Evolutionary conservation across 2,329 filamentous ascomycete species (phyloP).

Genomic region (Diaporthe sp.): DNA sequence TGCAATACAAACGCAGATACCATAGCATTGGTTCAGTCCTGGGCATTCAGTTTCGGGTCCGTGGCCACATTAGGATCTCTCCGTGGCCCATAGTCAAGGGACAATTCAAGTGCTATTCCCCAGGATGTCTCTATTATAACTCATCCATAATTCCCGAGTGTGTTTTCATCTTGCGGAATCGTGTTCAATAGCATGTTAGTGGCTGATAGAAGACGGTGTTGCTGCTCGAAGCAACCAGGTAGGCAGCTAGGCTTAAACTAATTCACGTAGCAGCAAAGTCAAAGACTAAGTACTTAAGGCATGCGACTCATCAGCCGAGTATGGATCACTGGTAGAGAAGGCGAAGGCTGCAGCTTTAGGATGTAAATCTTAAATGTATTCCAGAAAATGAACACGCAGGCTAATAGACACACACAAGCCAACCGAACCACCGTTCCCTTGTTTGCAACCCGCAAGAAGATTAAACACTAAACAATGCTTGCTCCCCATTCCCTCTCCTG

Average conservation of each 20-base stretch:
- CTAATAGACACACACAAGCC: conserved; percentile 25
- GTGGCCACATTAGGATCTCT: not conserved
- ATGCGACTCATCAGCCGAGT: not conserved
- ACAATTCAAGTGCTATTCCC: not conserved
- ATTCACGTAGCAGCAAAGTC: not conserved
- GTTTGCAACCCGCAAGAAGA: conserved; percentile 34
- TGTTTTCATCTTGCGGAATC: not conserved
- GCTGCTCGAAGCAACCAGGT: not conserved
- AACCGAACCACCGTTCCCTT: not conserved
- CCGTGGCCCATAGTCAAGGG: not conserved
- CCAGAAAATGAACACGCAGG: conserved; percentile 33
- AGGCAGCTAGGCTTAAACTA: no score
- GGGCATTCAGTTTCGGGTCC: not conserved
- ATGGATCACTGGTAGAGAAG: not conserved
- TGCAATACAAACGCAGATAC: not conserved
- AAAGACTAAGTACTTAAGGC: not conserved
- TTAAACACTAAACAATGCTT: conserved; percentile 42
- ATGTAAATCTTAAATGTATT: conserved; percentile 41
- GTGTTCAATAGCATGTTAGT: not conserved
- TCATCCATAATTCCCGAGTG: not conserved
- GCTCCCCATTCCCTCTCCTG: conserved; percentile 7
- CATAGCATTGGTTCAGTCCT: not conserved
- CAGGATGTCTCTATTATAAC: not conserved
- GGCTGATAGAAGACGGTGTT: not conserved
- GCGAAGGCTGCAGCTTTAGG: not conserved